phyloP scores from a whole-genome alignment of 2,329 filamentous ascomycete species.

The Trichoderma sp. region DNA sequence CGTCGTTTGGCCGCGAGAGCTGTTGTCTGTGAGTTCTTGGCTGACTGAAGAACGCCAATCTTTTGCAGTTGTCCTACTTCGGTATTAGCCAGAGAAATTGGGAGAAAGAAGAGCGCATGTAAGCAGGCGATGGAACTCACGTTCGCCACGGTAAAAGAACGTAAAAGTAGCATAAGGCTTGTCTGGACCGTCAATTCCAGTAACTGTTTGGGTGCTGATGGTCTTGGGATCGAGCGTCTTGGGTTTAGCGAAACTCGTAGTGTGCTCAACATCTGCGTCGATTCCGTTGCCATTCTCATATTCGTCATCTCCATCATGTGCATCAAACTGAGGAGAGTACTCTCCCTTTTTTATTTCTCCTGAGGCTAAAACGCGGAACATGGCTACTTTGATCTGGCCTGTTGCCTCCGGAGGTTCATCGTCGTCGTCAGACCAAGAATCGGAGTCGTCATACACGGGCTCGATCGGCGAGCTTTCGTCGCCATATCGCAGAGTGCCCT shows the following conservation, averaged over 20 bases:
- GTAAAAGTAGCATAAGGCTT: slow-evolving; percentile 97
- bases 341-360: slow-evolving; percentile 98
- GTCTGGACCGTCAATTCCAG: slow-evolving; percentile 92
- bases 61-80: slow-evolving; percentile 84
- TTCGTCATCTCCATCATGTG: slow-evolving; percentile 90
- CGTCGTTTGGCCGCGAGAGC: slow-evolving; percentile 70
- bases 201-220: slow-evolving; percentile 99
- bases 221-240: slow-evolving; percentile 95
- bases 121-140: slow-evolving; percentile 54
- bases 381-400: slow-evolving; percentile 95
- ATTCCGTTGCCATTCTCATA: slow-evolving; percentile 57
- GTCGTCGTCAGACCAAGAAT: slow-evolving; percentile 75
- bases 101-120: neutral
- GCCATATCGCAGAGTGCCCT: slow-evolving; percentile 76
- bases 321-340: slow-evolving; percentile 96
- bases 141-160: slow-evolving; percentile 94
- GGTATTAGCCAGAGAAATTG: slow-evolving; percentile 28
- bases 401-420: slow-evolving; percentile 92
- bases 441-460: slow-evolving; percentile 66
- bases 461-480: slow-evolving; percentile 76
- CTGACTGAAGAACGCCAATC: slow-evolving; percentile 80
- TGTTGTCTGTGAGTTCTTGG: slow-evolving; percentile 65
- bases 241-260: slow-evolving; percentile 95
- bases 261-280: slow-evolving; percentile 89
- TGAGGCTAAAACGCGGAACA: slow-evolving; percentile 92